Base-by-base conservation (phyloP, 2,329 filamentous ascomycete genomes). In the Mollisiaceae sp. region DNA sequence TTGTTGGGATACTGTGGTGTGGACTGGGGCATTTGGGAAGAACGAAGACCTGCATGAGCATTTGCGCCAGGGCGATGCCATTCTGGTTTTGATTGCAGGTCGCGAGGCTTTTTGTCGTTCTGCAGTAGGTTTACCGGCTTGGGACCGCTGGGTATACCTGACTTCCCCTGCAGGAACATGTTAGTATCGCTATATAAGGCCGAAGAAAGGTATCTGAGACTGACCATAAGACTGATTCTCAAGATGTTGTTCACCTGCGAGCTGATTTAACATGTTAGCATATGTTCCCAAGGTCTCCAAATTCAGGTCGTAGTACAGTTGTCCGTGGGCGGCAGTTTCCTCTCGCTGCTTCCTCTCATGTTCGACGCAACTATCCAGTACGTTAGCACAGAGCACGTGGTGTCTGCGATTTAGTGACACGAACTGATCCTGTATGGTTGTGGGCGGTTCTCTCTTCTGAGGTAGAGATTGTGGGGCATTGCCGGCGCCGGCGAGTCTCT, bases 1-100 rank as follows among this genome's bases (percentile, higher is more conserved):
- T 69, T 69, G 12, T 22, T 14, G 22, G 59, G 54, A 54, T 56
- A 12, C 36, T 27, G 32, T 57, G 8, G 35, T 38, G 18, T 36
- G n/a, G 36, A 9, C 32, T 36, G n/a, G 36, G 11, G 6, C n/a
- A 41, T 45, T n/a, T 62, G 41, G 36, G 22, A 43, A 43, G 47
- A 8, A 8, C 8, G 43, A 45, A 9, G 47, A 27, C 47, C 47
- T 52, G 47, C 47, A 27, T 14, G 22, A 9, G 47, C 20, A 18
- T 52, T 27, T 8, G 47, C 47, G 1, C 27, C 32, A 18, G 50
- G 50, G 4, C 11, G 24, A 35, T 24, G 2, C 50, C 50, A 54
- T 35, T 12, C 15, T 47, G 14, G 12, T n/a, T 9, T n/a, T 20
- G 15, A 32, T 32, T 11, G 6, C 24, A 12, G 8, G 14, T 20